phyloP scores from a whole-genome alignment of 2,329 filamentous ascomycete genomes.

The Diaporthe humulicola region DNA sequence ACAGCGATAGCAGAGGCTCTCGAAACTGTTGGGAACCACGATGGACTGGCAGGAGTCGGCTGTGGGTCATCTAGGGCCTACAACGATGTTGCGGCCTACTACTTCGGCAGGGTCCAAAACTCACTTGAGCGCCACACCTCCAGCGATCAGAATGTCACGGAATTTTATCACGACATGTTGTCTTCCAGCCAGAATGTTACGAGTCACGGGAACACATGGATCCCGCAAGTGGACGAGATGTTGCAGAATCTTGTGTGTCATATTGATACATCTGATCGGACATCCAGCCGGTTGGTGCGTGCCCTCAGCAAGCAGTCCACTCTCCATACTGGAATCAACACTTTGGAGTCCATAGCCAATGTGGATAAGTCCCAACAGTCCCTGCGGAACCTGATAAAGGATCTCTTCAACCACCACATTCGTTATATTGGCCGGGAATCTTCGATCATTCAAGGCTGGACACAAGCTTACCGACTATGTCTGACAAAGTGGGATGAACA shows the following conservation, averaged over 20 bases:
- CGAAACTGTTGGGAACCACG: neutral
- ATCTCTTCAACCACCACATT: neutral
- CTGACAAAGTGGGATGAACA: slow-evolving; percentile 16
- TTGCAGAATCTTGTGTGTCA: slow-evolving; percentile 23
- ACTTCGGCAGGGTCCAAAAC: slow-evolving; percentile 10
- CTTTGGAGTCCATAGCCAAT: neutral
- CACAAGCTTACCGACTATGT: slow-evolving; percentile 16
- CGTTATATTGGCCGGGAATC: slow-evolving; percentile 6
- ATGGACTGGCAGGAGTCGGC: neutral
- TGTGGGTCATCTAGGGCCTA: neutral
- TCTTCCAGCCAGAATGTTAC: neutral
- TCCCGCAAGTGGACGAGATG: slow-evolving; percentile 2
- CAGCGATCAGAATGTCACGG: neutral
- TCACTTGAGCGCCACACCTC: neutral
- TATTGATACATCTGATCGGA: neutral
- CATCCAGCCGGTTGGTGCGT: neutral
- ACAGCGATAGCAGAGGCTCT: slow-evolving; percentile 12
- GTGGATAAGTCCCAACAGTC: neutral
- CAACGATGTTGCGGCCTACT: slow-evolving; percentile 7
- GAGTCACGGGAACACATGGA: neutral
- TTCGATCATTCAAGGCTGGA: slow-evolving; percentile 20
- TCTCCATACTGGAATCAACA: slow-evolving; percentile 19
- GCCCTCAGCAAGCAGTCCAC: neutral
- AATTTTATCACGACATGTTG: neutral
- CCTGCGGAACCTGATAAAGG: neutral